phyloP scores from a whole-genome alignment of 106 monocot species.

The Vanilla planifolia region DNA sequence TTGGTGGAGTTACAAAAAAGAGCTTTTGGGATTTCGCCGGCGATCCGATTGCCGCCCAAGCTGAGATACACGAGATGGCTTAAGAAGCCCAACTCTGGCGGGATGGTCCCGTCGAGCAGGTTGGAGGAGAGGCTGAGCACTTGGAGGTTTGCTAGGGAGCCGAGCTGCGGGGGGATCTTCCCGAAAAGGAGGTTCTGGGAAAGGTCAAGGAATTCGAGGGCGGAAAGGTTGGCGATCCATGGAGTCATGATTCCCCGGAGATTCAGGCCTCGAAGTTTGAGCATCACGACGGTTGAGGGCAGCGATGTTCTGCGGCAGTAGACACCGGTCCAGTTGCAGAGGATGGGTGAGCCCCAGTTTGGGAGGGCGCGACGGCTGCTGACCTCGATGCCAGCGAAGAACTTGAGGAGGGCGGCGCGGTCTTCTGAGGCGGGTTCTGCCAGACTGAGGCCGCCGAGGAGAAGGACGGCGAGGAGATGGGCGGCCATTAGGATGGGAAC shows the following conservation, averaged over 20 bases:
- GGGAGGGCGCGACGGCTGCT: constrained; percentile 10
- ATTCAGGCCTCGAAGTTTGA: constrained; percentile 24
- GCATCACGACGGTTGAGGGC: constrained; percentile 26
- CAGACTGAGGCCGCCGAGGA: no score
- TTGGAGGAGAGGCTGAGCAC: constrained; percentile 50
- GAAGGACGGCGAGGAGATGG: no score
- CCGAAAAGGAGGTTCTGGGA: constrained; percentile 50
- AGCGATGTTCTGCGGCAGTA: constrained; percentile 20
- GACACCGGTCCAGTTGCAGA: constrained; percentile 79
- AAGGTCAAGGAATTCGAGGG: constrained; percentile 53
- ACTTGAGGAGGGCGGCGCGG: constrained; percentile 35
- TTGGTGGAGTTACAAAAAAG: constrained; percentile 53
- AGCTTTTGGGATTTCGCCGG: constrained; percentile 39
- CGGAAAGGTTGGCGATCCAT: constrained; percentile 44
- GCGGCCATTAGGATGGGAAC: neutral
- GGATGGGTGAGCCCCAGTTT: constrained; percentile 18
- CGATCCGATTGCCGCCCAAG: constrained; percentile 46
- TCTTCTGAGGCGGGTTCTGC: constrained; percentile 24
- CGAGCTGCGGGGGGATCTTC: constrained; percentile 43
- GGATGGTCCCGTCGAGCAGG: constrained; percentile 46
- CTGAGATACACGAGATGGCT: constrained; percentile 39
- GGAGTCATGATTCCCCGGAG: constrained; percentile 42
- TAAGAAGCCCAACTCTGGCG: constrained; percentile 37
- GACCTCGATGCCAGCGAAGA: constrained; percentile 12
- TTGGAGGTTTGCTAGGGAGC: constrained; percentile 26